Base-by-base conservation (phyloP, 352 stramenopile species). In the Phytophthora cryptogea region DNA sequence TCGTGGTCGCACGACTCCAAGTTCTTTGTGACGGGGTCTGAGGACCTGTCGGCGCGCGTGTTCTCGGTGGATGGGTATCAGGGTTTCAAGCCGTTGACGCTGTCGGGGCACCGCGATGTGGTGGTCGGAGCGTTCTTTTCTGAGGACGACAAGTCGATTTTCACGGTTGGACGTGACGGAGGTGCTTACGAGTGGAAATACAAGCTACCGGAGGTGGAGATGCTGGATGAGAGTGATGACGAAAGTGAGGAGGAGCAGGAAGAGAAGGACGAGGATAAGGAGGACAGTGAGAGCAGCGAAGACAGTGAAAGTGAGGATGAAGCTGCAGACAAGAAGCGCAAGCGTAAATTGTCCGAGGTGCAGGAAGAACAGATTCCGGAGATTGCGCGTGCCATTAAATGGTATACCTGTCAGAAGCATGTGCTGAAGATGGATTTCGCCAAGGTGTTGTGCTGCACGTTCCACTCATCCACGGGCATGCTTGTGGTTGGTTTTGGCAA, bases 401-500 rank as follows among this genome's bases (percentile, higher is more conserved):
- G 88, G 89, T 87, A 73, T 40, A 95, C 85, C 8, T 86, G 87
- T 61, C 78, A 84, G 57, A 95, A 94, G 65, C 83, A 94, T 47
- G 83, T 94, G 30, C 79, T 96, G 64, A 95, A 96, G 62, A 95
- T 93, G 83, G 86, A 96, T 54, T 94, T 83, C 50, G 88, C 90
- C 47, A 94, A 92, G 66, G 86, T 97, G 44, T 48, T 90, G 23
- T 95, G 86, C 52, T 94, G 81, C 42, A 95, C 86, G 8, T 98
- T 97, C 66, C 96, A 98, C 64, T 79, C 85, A 4, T 65, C 59
- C 33, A 76, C 80, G 5, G 79, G 85, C 2, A 71, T 99, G 44
- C 84, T 99, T 8, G 88, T 98, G 9, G 85, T 98, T 16, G 97
- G 97, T 36, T 99, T 99, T 76, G 90, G 88, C 49, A 98, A 96